Conservation (phyloP, 768 basidiomycete species). For the Mycena polygramma region DNA sequence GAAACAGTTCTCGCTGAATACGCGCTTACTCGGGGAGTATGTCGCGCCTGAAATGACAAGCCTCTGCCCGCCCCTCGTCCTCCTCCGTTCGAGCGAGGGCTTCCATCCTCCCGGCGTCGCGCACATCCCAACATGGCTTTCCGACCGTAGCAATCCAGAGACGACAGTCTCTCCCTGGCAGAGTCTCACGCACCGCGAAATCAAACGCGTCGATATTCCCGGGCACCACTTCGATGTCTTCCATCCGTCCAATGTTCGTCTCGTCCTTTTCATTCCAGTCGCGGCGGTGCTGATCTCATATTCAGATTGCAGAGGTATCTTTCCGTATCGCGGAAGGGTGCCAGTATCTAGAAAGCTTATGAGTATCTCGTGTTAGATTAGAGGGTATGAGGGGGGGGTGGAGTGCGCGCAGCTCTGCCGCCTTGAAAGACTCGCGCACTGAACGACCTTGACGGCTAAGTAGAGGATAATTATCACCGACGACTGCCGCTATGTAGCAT, state of each 20-base stretch:
- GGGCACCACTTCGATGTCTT: constrained; percentile 79
- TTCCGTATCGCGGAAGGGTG: constrained; percentile 48
- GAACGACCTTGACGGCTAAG: too few relatives aligned
- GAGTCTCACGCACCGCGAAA: constrained; percentile 46
- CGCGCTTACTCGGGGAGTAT: constrained; percentile 62
- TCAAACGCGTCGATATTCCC: constrained; percentile 68
- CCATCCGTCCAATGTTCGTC: constrained; percentile 60
- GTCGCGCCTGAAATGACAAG: constrained; percentile 47
- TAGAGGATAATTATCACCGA: too few relatives aligned
- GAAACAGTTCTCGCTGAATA: constrained; percentile 64
- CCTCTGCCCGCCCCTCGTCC: constrained; percentile 6
- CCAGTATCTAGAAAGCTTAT: constrained; percentile 38
- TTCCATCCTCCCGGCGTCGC: constrained; percentile 48
- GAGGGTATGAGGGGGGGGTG: too few relatives aligned
- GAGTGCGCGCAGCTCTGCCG: too few relatives aligned
- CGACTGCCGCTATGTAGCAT: too few relatives aligned
- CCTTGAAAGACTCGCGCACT: too few relatives aligned
- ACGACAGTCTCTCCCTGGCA: constrained; percentile 62
- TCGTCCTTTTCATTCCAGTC: background rate
- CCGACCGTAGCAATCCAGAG: constrained; percentile 55
- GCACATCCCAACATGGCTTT: constrained; percentile 66
- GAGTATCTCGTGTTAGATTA: too few relatives aligned
- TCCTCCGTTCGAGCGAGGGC: constrained; percentile 36
- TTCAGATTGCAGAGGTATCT: constrained; percentile 48
- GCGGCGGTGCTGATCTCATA: constrained; percentile 11